These are phyloP conservation scores for Coemansia sp. DNA, from an alignment of 192 early-diverging fungal species.

Conservation along the genomic window DNA sequence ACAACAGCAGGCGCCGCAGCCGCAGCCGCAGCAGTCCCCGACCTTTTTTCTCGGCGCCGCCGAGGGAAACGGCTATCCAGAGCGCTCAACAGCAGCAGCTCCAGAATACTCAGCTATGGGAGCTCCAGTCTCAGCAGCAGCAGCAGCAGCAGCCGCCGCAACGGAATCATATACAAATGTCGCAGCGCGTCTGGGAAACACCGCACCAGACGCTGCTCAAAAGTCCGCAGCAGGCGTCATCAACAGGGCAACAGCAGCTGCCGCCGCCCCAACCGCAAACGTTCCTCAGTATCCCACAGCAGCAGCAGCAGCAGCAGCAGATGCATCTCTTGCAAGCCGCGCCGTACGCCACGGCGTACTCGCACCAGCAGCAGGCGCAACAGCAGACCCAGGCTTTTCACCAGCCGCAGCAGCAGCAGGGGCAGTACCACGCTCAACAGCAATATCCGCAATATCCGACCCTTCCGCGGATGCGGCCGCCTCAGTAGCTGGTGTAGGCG, in stretches of 20 bases:
- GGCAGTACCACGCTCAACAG: constrained; percentile 27
- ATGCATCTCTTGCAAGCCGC: constrained; percentile 7
- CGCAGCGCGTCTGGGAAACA: constrained; percentile 26
- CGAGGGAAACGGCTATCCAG: constrained; percentile 55
- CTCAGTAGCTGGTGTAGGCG: constrained; percentile 38
- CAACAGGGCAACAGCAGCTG: constrained; percentile 8
- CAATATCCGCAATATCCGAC: constrained; percentile 46
- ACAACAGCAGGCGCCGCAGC: constrained; percentile 27
- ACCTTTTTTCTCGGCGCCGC: constrained; percentile 54
- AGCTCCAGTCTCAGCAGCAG: constrained; percentile 17
- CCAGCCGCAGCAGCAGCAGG: constrained; percentile 15
- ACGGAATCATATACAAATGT: constrained; percentile 25
- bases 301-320: constrained; percentile 16
- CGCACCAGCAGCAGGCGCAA: constrained; percentile 24
- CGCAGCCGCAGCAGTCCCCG: constrained; percentile 47
- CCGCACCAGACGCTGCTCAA: constrained; percentile 31
- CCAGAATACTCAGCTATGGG: constrained; percentile 25
- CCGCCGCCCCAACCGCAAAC: constrained; percentile 22
- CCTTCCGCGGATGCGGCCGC: constrained; percentile 48
- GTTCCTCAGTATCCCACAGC: constrained; percentile 29
- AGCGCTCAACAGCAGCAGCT: constrained; percentile 39
- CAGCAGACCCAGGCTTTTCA: constrained; percentile 13
- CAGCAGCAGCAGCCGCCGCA: constrained; percentile 32
- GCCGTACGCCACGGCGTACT: constrained; percentile 32
- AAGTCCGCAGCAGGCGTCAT: constrained; percentile 20